Percentiles rank a stretch among this genome's conserved stretches.
Evolutionary conservation across 2,329 filamentous ascomycete genomes (phyloP).

Genomic region (Arthroderma sp.): DNA sequence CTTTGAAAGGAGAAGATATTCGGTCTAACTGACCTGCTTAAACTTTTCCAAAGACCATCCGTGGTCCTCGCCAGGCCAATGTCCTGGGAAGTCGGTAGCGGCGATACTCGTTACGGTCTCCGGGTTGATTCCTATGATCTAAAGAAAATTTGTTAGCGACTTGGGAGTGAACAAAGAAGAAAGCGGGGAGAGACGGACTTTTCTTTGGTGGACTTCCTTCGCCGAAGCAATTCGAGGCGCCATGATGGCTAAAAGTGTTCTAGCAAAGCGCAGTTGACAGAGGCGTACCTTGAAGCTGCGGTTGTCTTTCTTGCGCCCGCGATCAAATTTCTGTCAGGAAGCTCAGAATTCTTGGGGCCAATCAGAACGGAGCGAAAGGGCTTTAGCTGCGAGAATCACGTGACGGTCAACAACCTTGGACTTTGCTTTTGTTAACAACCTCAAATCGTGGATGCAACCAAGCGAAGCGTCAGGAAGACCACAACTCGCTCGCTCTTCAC

Average conservation of each 20-base stretch:
- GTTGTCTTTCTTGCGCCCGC: no score
- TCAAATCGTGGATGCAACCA: no score
- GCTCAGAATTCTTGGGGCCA: no score
- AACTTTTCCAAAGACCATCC: constrained; percentile 66
- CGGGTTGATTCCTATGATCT: constrained; percentile 76
- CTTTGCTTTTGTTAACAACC: no score
- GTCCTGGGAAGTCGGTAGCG: constrained; percentile 83
- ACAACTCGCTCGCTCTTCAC: no score
- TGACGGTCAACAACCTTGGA: no score
- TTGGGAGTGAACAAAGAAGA: constrained; percentile 8
- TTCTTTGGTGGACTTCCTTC: constrained; percentile 31
- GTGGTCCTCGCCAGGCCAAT: constrained; percentile 79
- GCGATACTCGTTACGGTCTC: constrained; percentile 84
- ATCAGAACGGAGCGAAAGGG: no score
- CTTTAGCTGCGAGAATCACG: no score
- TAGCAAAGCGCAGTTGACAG: no score
- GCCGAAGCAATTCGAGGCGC: constrained; percentile 30
- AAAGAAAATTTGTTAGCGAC: neutral
- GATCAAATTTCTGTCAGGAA: no score
- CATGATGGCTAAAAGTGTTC: constrained; percentile 16
- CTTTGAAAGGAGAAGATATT: neutral
- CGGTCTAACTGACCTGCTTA: constrained; percentile 34
- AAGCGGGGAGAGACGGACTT: constrained; percentile 17
- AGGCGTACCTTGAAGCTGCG: no score
- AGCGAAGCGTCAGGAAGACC: no score